phyloP scores from a whole-genome alignment of 306 rosid genomes.

The Erythrophleum fordii region DNA sequence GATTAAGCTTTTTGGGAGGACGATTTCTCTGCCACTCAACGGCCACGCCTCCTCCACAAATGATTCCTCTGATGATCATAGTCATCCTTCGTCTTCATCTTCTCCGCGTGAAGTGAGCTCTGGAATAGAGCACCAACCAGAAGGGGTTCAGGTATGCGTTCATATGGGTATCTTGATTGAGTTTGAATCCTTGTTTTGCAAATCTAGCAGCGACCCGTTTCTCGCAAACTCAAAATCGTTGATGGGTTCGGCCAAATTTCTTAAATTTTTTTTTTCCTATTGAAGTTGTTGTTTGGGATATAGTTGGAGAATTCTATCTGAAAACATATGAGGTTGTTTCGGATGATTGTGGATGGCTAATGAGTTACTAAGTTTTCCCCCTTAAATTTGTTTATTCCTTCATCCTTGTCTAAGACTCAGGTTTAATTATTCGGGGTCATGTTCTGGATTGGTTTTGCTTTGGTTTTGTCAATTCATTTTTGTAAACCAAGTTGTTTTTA shows the following conservation, averaged over 20 bases:
- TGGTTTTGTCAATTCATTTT: slow-evolving; percentile 28
- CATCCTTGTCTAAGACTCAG: slow-evolving; percentile 24
- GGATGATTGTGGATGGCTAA: neutral
- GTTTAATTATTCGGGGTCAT: slow-evolving; percentile 36
- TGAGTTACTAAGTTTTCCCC: neutral
- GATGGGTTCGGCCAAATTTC: slow-evolving; percentile 40
- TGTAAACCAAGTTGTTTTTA: slow-evolving; percentile 23
- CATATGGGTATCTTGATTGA: neutral
- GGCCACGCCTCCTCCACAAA: slow-evolving; percentile 11
- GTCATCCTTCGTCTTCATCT: slow-evolving; percentile 45
- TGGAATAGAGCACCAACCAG: slow-evolving; percentile 18
- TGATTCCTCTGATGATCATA: slow-evolving; percentile 21
- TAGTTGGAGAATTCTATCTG: neutral
- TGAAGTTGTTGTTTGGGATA: slow-evolving; percentile 4
- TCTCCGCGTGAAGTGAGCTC: slow-evolving; percentile 41
- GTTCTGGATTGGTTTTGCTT: slow-evolving; percentile 33
- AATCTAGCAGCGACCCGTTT: slow-evolving; percentile 47
- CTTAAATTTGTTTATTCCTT: slow-evolving; percentile 19
- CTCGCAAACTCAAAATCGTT: neutral
- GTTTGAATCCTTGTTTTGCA: slow-evolving; percentile 21
- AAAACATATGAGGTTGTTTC: neutral
- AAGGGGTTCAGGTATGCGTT: slow-evolving; percentile 47
- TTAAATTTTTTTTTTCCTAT: slow-evolving; percentile 11
- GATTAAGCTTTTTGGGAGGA: slow-evolving; percentile 83
- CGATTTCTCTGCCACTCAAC: slow-evolving; percentile 59